Conservation (phyloP, 768 basidiomycete species). For the Tephrocybe sp. region DNA sequence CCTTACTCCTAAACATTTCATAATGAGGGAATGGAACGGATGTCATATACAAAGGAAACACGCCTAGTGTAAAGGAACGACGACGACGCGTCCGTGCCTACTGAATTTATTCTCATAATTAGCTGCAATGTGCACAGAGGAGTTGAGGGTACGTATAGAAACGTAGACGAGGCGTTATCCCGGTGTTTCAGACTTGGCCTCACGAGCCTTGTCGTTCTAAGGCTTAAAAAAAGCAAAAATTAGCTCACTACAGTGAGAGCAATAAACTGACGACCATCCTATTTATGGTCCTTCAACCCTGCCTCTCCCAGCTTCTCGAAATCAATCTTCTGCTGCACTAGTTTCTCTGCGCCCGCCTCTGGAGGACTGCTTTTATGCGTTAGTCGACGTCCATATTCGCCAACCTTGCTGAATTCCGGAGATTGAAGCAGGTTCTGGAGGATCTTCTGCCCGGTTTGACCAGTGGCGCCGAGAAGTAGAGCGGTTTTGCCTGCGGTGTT, state of each 20-base stretch:
- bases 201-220: constrained; percentile 73
- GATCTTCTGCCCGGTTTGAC: constrained; percentile 62
- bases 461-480: constrained; percentile 77
- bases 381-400: constrained; percentile 69
- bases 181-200: constrained; percentile 52
- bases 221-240: constrained; percentile 26
- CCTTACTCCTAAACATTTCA: constrained; percentile 57
- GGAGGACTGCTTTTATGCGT: constrained; percentile 44
- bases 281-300: constrained; percentile 52
- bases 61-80: constrained; percentile 53
- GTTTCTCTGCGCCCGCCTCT: constrained; percentile 46
- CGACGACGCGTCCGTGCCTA: constrained; percentile 49
- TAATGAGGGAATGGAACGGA: not conserved
- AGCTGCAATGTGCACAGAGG: not conserved
- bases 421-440: constrained; percentile 62
- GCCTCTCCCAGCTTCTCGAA: constrained; percentile 64
- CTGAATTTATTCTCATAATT: too few relatives aligned
- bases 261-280: constrained; percentile 50
- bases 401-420: constrained; percentile 55
- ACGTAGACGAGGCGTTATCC: constrained; percentile 68
- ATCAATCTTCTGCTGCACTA: constrained; percentile 67
- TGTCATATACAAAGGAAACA: constrained; percentile 6
- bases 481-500: constrained; percentile 41
- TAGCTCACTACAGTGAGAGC: not conserved
- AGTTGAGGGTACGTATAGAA: constrained; percentile 46